Base-by-base conservation (phyloP, 352 stramenopile genomes). In the Phytophthora tubulina region DNA sequence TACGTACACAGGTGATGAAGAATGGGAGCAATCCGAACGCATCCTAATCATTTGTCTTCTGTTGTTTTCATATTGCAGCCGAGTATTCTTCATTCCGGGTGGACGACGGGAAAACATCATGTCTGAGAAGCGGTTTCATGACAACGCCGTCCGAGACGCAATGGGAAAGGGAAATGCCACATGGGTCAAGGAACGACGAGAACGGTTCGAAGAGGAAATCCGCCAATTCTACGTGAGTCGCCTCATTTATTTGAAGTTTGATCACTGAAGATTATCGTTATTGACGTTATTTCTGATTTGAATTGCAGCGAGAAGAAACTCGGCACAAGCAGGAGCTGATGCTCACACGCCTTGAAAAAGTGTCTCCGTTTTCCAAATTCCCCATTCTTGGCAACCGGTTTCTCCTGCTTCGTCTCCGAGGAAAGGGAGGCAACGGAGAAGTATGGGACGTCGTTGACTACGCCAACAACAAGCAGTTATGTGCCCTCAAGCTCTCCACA, bases 401-500 rank as follows among this genome's bases (percentile, higher is more conserved):
- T 65, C 41, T 93, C 3, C 62, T 92, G 39, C 75, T 86, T 55
- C 79, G 81, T 45, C 73, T 94, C 13, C 76, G 88, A 46, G 87
- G 87, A 46, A 93, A 89, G 61, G 87, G 87, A 56, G 87, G 87
- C 35, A 93, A 94, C 44, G 87, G 87, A 42, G 87, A 94, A 75
- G 87, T 94, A 2, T 94, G 87, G 87, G 85, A 91, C 38, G 81
- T 93, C n/a, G 63, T 94, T 14, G 87, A 94, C 75, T 94, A 89
- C 53, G 80, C 76, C 30, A 80, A 92, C 61, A 70, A 88, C 33
- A 88, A 91, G 48, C 72, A 80, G 31, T 60, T 67, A 3, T 92
- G 83, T 35, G 87, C 87, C 30, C 62, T 94, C 17, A 94, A 94
- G 62, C 70, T 94, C 4, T 94, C 87, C 35, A 89, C 85, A 10